Evolutionary conservation across 805 yeast genomes (phyloP).

Genomic region (Myxozyma neotropica): DNA sequence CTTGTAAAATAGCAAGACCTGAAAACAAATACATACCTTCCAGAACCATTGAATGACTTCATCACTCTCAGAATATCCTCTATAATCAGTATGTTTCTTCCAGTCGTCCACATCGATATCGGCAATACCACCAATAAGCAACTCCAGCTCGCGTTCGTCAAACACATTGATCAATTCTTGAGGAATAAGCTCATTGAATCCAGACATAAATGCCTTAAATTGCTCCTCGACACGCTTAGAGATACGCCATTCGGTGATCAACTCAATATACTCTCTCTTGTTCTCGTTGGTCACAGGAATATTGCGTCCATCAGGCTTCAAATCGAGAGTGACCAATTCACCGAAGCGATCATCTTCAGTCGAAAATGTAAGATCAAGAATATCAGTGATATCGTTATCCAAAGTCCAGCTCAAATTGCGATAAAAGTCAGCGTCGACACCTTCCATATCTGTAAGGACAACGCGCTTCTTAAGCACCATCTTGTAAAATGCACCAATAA

Average conservation of each 20-base stretch:
- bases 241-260: conserved; percentile 95
- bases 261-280: conserved; percentile 92
- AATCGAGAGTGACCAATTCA: conserved; percentile 82
- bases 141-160: conserved; percentile 95
- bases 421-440: conserved; percentile 96
- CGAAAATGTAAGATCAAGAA: conserved; percentile 85
- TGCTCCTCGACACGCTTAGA: conserved; percentile 92
- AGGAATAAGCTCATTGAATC: conserved; percentile 96
- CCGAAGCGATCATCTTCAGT: conserved; percentile 92
- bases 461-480: conserved; percentile 96
- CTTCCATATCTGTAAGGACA: conserved; percentile 95
- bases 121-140: conserved; percentile 96
- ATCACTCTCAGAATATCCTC: conserved; percentile 96
- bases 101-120: conserved; percentile 98
- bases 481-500: conserved; percentile 96
- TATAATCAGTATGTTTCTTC: conserved; percentile 98
- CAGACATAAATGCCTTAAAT: conserved; percentile 93
- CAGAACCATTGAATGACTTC: conserved; percentile 99
- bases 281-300: conserved; percentile 93
- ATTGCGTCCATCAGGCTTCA: conserved; percentile 84
- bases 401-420: conserved; percentile 93
- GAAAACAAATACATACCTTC: conserved; percentile 55
- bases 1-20: background rate
- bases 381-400: conserved; percentile 88
- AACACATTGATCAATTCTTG: conserved; percentile 95